Base-by-base conservation (phyloP, 148 eudicot species). In the Nepenthes gracilis region DNA sequence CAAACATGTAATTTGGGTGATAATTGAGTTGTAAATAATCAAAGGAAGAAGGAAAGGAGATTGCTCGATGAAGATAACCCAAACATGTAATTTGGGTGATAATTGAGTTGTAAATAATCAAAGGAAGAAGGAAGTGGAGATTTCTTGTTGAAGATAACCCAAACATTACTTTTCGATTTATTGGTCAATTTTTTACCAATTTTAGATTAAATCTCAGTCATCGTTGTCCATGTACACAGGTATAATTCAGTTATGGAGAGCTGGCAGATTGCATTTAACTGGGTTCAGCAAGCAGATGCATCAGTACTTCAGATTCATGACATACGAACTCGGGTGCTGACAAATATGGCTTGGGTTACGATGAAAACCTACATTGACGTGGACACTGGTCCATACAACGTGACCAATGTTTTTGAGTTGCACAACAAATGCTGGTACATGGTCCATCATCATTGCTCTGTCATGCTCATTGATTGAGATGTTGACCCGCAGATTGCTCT, bases 281-380 rank as follows among this genome's bases (percentile, higher is more conserved):
- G 90, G 96, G 88, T 79, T 47, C 75, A 74, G 47, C 79, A 77
- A 64, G 81, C 65, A 40, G 85, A 75, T 43, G 77, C 71, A 49
- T 40, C 23, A 23, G 53, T 6, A 65, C 80, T 93, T 62, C 88
- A 82, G 79, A 64, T 88, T 58, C 78, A 76, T 56, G 96, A 93
- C 69, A 91, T 93, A 38, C 68, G 87, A 60, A 75, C 77, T 7
- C 74, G 98, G 54, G 88, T 88, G 12, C 76, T 81, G 52, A 68
- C 88, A 14, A 91, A 81, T 54, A 66, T 75, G 82, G 95, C 98
- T 67, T 93, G 98, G 98, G 91, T 88, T 33, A 92, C 88, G 47
- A 78, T 92, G 96, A 83, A 77, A 79, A 78, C 90, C 52, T 83
- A 73, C 45, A 68, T 83, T 45, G 84, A 76, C 74, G 49, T 78